Conservation (phyloP, 2,329 filamentous ascomycete species). For the Macroventuria anomochaeta region DNA sequence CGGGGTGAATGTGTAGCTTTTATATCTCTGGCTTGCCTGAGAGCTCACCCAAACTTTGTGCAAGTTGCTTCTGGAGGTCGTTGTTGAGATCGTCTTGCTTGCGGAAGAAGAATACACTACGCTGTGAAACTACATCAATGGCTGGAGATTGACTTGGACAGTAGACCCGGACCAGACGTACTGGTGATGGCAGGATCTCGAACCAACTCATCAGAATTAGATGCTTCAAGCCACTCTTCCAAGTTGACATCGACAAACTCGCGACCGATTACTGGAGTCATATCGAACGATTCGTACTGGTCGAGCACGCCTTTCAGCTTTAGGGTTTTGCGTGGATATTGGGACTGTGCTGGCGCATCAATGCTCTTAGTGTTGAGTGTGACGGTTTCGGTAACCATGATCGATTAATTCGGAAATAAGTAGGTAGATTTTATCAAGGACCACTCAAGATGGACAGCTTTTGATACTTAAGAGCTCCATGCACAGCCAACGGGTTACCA, state of each 20-base stretch:
- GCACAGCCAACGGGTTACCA: background rate
- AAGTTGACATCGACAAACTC: constrained; percentile 66
- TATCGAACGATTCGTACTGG: constrained; percentile 62
- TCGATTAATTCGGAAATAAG: too few species aligned
- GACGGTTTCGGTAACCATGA: constrained; percentile 29
- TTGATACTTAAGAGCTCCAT: background rate
- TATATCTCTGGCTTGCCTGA: constrained; percentile 64
- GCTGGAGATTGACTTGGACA: background rate
- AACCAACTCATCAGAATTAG: constrained; percentile 69
- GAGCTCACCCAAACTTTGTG: constrained; percentile 63
- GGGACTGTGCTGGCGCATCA: constrained; percentile 11
- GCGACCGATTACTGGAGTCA: constrained; percentile 67
- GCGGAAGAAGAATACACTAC: constrained; percentile 63
- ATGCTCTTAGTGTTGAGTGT: constrained; percentile 15
- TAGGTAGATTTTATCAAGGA: too few species aligned
- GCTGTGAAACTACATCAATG: constrained; percentile 53
- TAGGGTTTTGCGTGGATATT: constrained; percentile 23
- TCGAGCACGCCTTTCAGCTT: constrained; percentile 58
- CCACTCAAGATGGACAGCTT: background rate
- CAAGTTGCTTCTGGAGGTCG: constrained; percentile 61
- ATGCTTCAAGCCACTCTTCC: constrained; percentile 67
- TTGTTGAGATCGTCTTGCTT: constrained; percentile 59
- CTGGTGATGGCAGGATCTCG: constrained; percentile 64
- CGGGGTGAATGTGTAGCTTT: constrained; percentile 66
- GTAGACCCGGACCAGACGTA: constrained; percentile 11